Conservation (phyloP, 2,329 filamentous ascomycete species). For the Lachnellula hyalina region DNA sequence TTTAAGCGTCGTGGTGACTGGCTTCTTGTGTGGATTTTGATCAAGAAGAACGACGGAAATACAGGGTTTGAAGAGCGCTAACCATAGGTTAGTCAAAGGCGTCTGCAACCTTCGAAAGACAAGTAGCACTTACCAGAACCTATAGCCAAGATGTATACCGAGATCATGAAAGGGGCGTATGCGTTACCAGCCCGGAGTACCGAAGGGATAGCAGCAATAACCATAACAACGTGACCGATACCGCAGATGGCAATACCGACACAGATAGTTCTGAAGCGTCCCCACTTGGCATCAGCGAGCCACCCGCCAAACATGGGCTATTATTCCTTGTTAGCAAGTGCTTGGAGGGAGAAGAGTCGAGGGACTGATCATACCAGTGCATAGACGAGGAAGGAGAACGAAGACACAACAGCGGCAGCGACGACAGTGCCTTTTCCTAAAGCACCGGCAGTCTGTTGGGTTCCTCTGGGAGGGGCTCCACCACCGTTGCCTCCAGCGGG, state of each 20-base stretch:
- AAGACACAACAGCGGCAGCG: slow-evolving; percentile 47
- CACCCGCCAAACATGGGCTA: slow-evolving; percentile 44
- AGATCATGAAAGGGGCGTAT: slow-evolving; percentile 41
- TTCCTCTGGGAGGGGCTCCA: slow-evolving; percentile 33
- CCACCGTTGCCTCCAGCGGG: slow-evolving; percentile 40
- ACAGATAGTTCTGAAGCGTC: slow-evolving; percentile 59
- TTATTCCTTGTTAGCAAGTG: background rate
- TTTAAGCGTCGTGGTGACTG: slow-evolving; percentile 41
- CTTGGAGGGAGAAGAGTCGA: background rate
- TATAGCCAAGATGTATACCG: slow-evolving; percentile 24
- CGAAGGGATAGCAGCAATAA: slow-evolving; percentile 56
- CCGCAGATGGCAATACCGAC: slow-evolving; percentile 46
- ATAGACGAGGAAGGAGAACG: slow-evolving; percentile 47
- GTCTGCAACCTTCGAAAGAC: slow-evolving; percentile 48
- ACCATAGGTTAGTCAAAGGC: slow-evolving; percentile 50
- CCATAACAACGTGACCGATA: slow-evolving; percentile 56
- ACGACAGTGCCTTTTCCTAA: slow-evolving; percentile 51
- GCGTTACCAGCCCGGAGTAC: slow-evolving; percentile 57
- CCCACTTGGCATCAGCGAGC: slow-evolving; percentile 58
- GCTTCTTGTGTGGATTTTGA: slow-evolving; percentile 41
- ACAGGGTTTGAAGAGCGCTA: slow-evolving; percentile 66
- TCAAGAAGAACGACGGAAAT: slow-evolving; percentile 59
- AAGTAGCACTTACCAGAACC: slow-evolving; percentile 33
- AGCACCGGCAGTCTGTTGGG: slow-evolving; percentile 43
- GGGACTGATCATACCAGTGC: slow-evolving; percentile 27